Base-by-base conservation (phyloP, 495 filamentous ascomycete species). In the Hypoxylon crocopeplum region DNA sequence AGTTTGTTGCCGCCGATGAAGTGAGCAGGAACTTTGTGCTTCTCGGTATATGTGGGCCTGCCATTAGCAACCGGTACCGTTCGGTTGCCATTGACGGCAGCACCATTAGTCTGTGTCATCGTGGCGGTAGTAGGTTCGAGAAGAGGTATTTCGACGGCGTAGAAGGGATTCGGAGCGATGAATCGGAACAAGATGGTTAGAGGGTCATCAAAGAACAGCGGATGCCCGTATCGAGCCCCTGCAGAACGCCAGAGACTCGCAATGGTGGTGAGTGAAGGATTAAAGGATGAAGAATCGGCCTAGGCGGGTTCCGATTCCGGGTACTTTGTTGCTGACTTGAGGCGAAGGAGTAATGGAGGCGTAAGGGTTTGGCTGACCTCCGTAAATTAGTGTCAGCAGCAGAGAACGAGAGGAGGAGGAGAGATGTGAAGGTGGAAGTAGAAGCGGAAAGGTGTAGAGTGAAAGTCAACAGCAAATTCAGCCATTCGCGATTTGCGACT, bases 1-100 rank as follows among this genome's bases (percentile, higher is more conserved):
- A 99, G 77, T 68, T 85, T 85, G 74, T 96, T 97, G 36, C 93
- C 92, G 62, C 94, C 94, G 71, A 98, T 93, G 75, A 97, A 99
- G 79, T 99, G 94, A 73, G 88, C 79, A 20, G 91, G 83, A 22
- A 99, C 67, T 62, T 90, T 86, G 77, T 88, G 82, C 73, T 90
- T 91, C 39, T 89, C 86, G 45, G 91, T 86, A 58, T 86, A 85
- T 11, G 84, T 84, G 70, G 66, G 70, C 48, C 70, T 75, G 70
- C 79, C 80, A 56, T 82, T 84, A 22, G 62, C 34, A 27, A 75
- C 53, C n/a, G 81, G 77, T 7, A 77, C 77, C 16, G 73, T 72
- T 40, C 64, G 62, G 54, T 21, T 66, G 66, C 69, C 69, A 45
- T 69, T 73, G 50, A 48, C 50, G 37, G 62, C 66, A 36, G 79